Conservation (phyloP, 345 rosid genomes). For the Euclidium syriacum region DNA sequence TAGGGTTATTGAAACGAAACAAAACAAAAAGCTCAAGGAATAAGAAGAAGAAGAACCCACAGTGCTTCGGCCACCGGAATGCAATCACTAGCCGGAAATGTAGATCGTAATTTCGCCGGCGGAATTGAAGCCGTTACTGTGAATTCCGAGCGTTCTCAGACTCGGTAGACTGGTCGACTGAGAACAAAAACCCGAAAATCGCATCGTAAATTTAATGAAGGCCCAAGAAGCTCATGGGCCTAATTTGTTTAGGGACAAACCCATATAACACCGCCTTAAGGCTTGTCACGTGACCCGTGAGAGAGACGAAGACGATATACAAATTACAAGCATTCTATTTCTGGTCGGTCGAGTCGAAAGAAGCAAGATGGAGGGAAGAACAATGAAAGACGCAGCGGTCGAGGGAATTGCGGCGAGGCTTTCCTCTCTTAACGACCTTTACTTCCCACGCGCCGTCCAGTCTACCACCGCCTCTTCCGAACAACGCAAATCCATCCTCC, state of each 20-base stretch:
- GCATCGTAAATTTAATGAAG: too few species aligned
- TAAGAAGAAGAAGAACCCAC: too few species aligned
- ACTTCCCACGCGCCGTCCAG: slow-evolving; percentile 78
- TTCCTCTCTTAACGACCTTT: slow-evolving; percentile 61
- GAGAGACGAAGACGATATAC: background rate
- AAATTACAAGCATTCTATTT: background rate
- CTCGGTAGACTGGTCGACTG: too few species aligned
- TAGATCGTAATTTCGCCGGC: too few species aligned
- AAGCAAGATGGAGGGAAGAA: slow-evolving; percentile 22
- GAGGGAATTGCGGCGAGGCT: slow-evolving; percentile 65
- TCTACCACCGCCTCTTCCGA: slow-evolving; percentile 45
- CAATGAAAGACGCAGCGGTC: slow-evolving; percentile 36
- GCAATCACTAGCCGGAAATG: too few species aligned
- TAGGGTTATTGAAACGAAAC: too few species aligned
- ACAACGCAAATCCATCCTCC: slow-evolving; percentile 73
- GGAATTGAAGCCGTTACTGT: too few species aligned
- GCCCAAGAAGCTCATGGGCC: slow-evolving; percentile 19
- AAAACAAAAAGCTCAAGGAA: too few species aligned
- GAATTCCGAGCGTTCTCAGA: too few species aligned
- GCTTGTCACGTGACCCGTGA: slow-evolving; percentile 3
- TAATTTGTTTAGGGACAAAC: background rate
- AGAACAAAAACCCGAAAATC: too few species aligned
- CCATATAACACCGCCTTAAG: background rate
- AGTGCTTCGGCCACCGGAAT: too few species aligned
- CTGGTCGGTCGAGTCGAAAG: background rate